A percentile compares a stretch with the other conserved stretches of the same genome.
Evolutionary conservation across 1,139 yeast genomes (phyloP).

Genomic region (Nakaseomyces delphensis): DNA sequence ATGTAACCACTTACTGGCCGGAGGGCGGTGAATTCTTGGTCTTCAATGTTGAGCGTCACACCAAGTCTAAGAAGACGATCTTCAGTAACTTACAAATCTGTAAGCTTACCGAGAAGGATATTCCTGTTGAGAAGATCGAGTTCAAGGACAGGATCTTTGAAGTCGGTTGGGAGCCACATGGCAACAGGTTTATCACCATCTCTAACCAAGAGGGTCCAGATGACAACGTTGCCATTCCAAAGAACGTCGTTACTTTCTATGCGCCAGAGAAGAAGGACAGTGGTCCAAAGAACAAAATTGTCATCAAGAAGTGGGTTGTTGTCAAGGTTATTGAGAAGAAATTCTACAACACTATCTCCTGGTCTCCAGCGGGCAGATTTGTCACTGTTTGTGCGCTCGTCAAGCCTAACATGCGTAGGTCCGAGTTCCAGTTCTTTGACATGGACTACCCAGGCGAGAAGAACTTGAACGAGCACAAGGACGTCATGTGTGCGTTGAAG

Average conservation of each 20-base stretch:
- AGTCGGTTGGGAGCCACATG: constrained; percentile 94
- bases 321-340: constrained; percentile 53
- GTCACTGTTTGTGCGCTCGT: constrained; percentile 69
- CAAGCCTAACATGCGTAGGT: constrained; percentile 40
- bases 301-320: constrained; percentile 48
- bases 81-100: constrained; percentile 92
- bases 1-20: constrained; percentile 93
- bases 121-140: constrained; percentile 93
- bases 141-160: constrained; percentile 80
- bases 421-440: constrained; percentile 81
- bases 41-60: constrained; percentile 94
- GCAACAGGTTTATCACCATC: constrained; percentile 77
- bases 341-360: constrained; percentile 63
- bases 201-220: constrained; percentile 52
- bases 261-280: constrained; percentile 53
- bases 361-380: constrained; percentile 94
- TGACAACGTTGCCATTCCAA: constrained; percentile 60
- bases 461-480: constrained; percentile 25
- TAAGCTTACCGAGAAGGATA: constrained; percentile 76
- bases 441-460: constrained; percentile 69
- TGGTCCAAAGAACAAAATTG: constrained; percentile 32
- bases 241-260: constrained; percentile 68
- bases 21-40: constrained; percentile 75
- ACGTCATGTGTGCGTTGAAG: constrained; percentile 50
- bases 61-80: constrained; percentile 85